Evolutionary conservation across 306 rosid genomes (phyloP).

Genomic region (Acmispon strigosus): DNA sequence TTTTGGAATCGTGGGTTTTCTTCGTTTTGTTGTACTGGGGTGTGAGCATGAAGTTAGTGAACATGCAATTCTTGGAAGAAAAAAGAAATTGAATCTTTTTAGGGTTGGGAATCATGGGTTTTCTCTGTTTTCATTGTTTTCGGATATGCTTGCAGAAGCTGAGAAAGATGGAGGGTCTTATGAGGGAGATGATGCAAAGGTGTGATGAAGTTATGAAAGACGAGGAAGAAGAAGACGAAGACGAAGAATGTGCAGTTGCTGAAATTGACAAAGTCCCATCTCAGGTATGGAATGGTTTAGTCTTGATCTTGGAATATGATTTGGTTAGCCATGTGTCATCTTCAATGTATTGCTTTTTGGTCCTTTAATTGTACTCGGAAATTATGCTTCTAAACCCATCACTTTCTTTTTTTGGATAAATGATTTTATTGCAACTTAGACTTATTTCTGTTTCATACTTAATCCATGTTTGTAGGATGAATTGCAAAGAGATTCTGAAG

Average conservation of each 20-base stretch:
- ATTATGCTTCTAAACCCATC: neutral
- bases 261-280: neutral
- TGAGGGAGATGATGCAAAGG: slow-evolving; percentile 45
- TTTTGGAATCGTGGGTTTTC: neutral
- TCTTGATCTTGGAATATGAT: neutral
- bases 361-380: neutral
- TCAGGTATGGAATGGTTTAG: slow-evolving; percentile 16
- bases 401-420: neutral
- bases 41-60: no score
- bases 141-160: slow-evolving; percentile 33
- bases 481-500: slow-evolving; percentile 24
- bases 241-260: neutral
- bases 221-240: slow-evolving; percentile 21
- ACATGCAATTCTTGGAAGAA: no score
- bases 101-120: neutral
- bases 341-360: neutral
- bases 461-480: slow-evolving; percentile 22
- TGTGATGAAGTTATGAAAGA: slow-evolving; percentile 37
- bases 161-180: slow-evolving; percentile 32
- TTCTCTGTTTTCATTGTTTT: neutral
- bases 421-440: neutral
- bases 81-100: neutral
- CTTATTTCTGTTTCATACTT: neutral
- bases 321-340: neutral
- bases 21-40: neutral